phyloP scores from a whole-genome alignment of 192 early-diverging fungal species.

The Entophlyctis luteolus region DNA sequence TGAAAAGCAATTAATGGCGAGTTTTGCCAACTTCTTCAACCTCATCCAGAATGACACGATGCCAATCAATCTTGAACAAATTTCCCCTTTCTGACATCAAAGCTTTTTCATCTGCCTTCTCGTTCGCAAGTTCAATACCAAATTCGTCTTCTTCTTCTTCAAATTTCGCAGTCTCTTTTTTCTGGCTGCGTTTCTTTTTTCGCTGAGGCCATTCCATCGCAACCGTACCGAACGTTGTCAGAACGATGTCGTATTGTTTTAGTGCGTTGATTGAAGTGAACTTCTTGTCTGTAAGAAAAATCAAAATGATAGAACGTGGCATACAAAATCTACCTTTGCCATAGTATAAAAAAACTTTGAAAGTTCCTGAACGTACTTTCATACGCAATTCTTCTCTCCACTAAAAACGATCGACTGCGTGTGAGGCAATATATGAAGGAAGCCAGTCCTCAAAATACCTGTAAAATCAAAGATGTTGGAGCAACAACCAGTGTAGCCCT shows the following conservation, averaged over 20 bases:
- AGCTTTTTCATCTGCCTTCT: not conserved
- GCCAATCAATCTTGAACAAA: slow-evolving; percentile 35
- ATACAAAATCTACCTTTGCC: slow-evolving; percentile 23
- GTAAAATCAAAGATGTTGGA: slow-evolving; percentile 63
- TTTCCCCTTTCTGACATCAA: slow-evolving; percentile 15
- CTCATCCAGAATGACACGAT: slow-evolving; percentile 39
- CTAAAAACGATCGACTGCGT: not conserved
- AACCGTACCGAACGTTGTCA: slow-evolving; percentile 39
- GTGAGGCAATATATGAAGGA: not conserved
- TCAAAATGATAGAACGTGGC: not conserved
- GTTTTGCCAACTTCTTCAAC: no score
- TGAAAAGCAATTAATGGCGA: no score
- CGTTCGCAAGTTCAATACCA: slow-evolving; percentile 19
- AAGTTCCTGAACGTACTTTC: slow-evolving; percentile 47
- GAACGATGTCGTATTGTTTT: slow-evolving; percentile 40
- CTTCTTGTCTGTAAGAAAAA: not conserved
- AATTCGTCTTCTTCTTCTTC: slow-evolving; percentile 11
- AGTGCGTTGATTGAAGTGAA: slow-evolving; percentile 45
- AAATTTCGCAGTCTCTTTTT: not conserved
- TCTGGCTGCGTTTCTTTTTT: slow-evolving; percentile 13
- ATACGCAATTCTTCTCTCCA: slow-evolving; percentile 65
- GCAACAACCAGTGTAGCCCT: slow-evolving; percentile 67
- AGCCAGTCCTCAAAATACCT: slow-evolving; percentile 27
- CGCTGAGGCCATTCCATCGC: slow-evolving; percentile 36
- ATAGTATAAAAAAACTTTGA: slow-evolving; percentile 66